Conservation (phyloP, 2,329 filamentous ascomycete genomes). For the Cladophialophora yegresii region DNA sequence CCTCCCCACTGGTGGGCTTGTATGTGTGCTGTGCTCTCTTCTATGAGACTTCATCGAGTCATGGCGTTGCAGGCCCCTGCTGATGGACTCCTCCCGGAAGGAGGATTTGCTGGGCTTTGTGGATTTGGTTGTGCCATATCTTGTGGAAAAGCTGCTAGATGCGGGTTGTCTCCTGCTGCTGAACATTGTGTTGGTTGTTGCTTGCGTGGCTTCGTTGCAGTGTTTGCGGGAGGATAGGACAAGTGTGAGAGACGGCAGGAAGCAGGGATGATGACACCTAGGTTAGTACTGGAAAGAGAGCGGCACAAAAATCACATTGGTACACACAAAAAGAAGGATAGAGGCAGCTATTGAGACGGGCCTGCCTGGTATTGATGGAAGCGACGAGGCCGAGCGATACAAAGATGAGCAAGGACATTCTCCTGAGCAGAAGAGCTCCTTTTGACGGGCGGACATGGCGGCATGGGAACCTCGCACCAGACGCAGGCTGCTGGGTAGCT, state of each 20-base stretch:
- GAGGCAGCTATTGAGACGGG: conserved; percentile 9
- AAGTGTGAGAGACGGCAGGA: background rate
- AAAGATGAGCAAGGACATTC: conserved; percentile 16
- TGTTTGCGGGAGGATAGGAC: background rate
- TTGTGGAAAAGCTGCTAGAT: conserved; percentile 44
- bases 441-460: conserved; percentile 19
- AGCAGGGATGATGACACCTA: background rate
- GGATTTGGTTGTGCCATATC: conserved; percentile 48
- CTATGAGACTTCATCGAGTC: conserved; percentile 32
- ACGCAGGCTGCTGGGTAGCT: conserved; percentile 13
- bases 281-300: conserved; percentile 1
- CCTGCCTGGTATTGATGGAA: conserved; percentile 24
- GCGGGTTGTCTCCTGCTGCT: conserved; percentile 33
- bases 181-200: conserved; percentile 23
- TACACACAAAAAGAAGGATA: conserved; percentile 5
- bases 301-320: conserved; percentile 5
- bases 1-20: conserved; percentile 42
- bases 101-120: conserved; percentile 41
- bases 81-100: conserved; percentile 40
- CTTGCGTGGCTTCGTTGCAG: background rate
- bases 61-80: conserved; percentile 29
- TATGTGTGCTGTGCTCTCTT: conserved; percentile 38
- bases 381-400: conserved; percentile 8
- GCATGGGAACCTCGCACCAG: conserved; percentile 5
- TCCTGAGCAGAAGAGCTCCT: conserved; percentile 16